Base-by-base conservation (phyloP, 371 early-diverging fungal genomes). In the Mortierella sp. region DNA sequence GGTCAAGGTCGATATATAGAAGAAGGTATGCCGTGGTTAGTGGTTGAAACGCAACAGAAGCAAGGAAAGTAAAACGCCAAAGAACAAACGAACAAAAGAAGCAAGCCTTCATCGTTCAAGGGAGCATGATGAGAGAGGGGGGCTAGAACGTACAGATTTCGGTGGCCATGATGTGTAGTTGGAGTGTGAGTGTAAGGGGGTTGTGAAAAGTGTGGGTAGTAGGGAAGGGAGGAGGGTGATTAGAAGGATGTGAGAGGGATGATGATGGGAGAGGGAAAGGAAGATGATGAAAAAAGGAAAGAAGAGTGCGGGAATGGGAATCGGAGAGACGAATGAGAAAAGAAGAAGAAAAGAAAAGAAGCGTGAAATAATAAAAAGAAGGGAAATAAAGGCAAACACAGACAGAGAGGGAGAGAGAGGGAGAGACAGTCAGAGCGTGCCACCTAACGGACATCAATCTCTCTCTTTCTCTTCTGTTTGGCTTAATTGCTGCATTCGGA, bases 121-220 rank as follows among this genome's bases (percentile, higher is more conserved):
- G 42, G 42, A 38, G 42, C 42, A n/a, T 26, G 54, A 47, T 19
- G 47, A 31, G 48, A 58, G 34, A 70, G 34, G 42, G 73, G 19
- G 47, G n/a, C 52, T 21, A 48, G 73, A 60, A 76, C 83, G 45
- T 83, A 83, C 84, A 75, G 71, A 80, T 68, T 70, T 83, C 80
- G 38, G 81, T 68, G 63, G 84, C 77, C 84, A 83, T 83, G 63
- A 75, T 71, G 65, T 68, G 45, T 45, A 34, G 50, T 57, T 6
- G 45, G 21, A 28, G 54, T n/a, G 77, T 8, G 54, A 70, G 70
- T n/a, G 71, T 54, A 54, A 60, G 42, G 48, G 34, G 31, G 55
- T 45, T 44, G 72, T 50, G 71, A 26, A 38, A 28, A 44, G 38
- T 8, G 72, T 44, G 11, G 28, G 70, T 13, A 3, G 31, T 11